These are phyloP conservation scores for Globisporangium sylvaticum DNA, from an alignment of 352 stramenopile species.

Conservation along the genomic window DNA sequence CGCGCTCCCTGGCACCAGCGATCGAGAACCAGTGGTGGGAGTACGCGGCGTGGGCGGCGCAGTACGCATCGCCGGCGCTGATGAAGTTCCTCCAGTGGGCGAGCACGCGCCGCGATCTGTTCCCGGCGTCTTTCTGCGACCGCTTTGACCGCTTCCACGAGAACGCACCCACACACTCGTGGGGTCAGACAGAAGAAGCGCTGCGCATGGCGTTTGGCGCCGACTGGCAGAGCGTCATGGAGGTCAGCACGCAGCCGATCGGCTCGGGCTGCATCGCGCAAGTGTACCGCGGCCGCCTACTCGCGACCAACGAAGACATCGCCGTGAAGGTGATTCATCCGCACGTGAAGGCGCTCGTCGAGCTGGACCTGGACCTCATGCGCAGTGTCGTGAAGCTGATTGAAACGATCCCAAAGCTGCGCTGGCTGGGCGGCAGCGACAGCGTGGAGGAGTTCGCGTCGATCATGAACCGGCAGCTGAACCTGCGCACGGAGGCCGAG, in stretches of 20 bases:
- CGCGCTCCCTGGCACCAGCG: conserved; percentile 20
- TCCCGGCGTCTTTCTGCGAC: conserved; percentile 89
- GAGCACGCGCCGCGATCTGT: conserved; percentile 92
- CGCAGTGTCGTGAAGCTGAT: conserved; percentile 57
- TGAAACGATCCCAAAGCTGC: conserved; percentile 57
- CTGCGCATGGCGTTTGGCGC: conserved; percentile 83
- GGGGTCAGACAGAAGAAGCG: conserved; percentile 77
- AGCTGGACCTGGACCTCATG: conserved; percentile 86
- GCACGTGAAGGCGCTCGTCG: conserved; percentile 80
- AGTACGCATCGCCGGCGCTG: conserved; percentile 83
- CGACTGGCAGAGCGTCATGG: conserved; percentile 63
- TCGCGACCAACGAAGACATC: conserved; percentile 58
- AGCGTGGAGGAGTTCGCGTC: conserved; percentile 84
- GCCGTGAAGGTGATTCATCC: conserved; percentile 94
- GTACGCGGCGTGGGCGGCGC: conserved; percentile 52
- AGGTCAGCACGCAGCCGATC: conserved; percentile 59
- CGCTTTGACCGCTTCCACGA: conserved; percentile 90
- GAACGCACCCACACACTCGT: conserved; percentile 82
- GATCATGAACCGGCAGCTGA: conserved; percentile 89
- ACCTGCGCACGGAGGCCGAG: conserved; percentile 87
- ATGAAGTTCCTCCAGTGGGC: conserved; percentile 97
- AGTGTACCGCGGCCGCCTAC: conserved; percentile 88
- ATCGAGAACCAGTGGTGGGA: conserved; percentile 64
- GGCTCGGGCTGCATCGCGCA: conserved; percentile 94
- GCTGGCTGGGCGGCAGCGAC: conserved; percentile 67